These are phyloP conservation scores for Botryosphaeria agaves DNA, from an alignment of 2,329 filamentous ascomycete genomes.

Conservation along the genomic window DNA sequence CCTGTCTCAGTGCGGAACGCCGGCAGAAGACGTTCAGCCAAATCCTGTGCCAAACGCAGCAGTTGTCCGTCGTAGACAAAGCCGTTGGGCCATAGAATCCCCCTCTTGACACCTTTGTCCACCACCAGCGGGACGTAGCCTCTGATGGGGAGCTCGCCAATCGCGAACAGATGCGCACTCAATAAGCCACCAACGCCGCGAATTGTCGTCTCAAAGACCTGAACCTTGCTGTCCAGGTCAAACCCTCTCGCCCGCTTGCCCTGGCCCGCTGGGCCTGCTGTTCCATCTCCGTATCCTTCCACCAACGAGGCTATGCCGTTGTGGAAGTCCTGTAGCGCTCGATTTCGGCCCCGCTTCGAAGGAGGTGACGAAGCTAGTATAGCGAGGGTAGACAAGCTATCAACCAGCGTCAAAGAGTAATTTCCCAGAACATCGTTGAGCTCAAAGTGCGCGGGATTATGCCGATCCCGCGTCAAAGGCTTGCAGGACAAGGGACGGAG, in stretches of 20 bases:
- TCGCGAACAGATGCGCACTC: constrained; percentile 84
- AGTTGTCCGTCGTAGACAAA: constrained; percentile 82
- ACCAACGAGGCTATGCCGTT: constrained; percentile 61
- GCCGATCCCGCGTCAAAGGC: constrained; percentile 67
- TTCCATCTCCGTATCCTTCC: constrained; percentile 73
- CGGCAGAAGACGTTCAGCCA: constrained; percentile 68
- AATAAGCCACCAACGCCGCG: constrained; percentile 78
- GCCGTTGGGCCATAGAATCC: constrained; percentile 56
- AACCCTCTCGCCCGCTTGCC: constrained; percentile 67
- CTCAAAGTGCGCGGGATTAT: constrained; percentile 64
- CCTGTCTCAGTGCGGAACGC: constrained; percentile 86
- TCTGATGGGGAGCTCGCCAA: constrained; percentile 73
- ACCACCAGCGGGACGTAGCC: constrained; percentile 45
- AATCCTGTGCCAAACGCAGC: constrained; percentile 71
- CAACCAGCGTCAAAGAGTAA: constrained; percentile 88
- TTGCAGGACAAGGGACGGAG: constrained; percentile 71
- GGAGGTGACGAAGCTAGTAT: constrained; percentile 67
- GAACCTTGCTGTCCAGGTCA: constrained; percentile 92
- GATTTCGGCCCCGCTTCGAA: constrained; percentile 33
- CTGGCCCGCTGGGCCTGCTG: constrained; percentile 45
- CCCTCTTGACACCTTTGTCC: constrained; percentile 15
- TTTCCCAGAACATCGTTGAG: constrained; percentile 94
- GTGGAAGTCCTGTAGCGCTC: constrained; percentile 46
- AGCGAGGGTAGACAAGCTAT: constrained; percentile 84
- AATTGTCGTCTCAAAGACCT: constrained; percentile 97